These are phyloP conservation scores for Termitomyces heimii DNA, from an alignment of 768 basidiomycete species.

Conservation along the genomic window DNA sequence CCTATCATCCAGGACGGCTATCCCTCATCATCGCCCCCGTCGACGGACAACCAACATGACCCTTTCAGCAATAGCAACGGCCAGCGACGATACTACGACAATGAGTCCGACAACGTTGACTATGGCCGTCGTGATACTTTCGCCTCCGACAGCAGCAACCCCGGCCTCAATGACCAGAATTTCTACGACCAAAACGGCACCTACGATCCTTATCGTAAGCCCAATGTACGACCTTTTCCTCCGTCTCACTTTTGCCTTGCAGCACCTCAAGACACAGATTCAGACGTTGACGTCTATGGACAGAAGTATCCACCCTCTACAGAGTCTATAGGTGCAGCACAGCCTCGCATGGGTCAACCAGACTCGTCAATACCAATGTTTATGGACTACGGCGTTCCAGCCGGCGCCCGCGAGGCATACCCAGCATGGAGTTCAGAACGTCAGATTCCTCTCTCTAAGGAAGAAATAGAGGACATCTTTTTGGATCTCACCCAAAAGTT, in stretches of 20 bases:
- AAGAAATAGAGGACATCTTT: slow-evolving; percentile 98
- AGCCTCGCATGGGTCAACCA: slow-evolving; percentile 46
- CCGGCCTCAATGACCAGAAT: slow-evolving; percentile 50
- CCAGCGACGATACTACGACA: slow-evolving; percentile 60
- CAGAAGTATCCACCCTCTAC: slow-evolving; percentile 68
- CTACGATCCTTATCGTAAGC: slow-evolving; percentile 62
- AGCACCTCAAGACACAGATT: slow-evolving; percentile 83
- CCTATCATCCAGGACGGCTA: slow-evolving; percentile 59
- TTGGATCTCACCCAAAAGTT: slow-evolving; percentile 98
- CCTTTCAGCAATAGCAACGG: slow-evolving; percentile 51
- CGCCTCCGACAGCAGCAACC: slow-evolving; percentile 65
- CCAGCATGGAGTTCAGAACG: slow-evolving; percentile 92
- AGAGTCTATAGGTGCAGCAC: slow-evolving; percentile 60
- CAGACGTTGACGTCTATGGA: slow-evolving; percentile 69
- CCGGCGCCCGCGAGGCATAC: slow-evolving; percentile 75
- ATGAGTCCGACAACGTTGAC: slow-evolving; percentile 68
- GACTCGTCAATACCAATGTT: slow-evolving; percentile 74
- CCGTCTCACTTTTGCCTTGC: slow-evolving; percentile 14
- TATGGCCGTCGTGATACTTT: slow-evolving; percentile 62
- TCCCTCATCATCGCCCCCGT: slow-evolving; percentile 47
- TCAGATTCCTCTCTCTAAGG: slow-evolving; percentile 95
- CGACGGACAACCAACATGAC: slow-evolving; percentile 59
- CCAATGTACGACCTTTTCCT: neutral
- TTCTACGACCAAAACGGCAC: slow-evolving; percentile 62
- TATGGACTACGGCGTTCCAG: slow-evolving; percentile 50